Evolutionary conservation across 2,329 filamentous ascomycete genomes (phyloP).

Genomic region (Juglanconis oblonga): DNA sequence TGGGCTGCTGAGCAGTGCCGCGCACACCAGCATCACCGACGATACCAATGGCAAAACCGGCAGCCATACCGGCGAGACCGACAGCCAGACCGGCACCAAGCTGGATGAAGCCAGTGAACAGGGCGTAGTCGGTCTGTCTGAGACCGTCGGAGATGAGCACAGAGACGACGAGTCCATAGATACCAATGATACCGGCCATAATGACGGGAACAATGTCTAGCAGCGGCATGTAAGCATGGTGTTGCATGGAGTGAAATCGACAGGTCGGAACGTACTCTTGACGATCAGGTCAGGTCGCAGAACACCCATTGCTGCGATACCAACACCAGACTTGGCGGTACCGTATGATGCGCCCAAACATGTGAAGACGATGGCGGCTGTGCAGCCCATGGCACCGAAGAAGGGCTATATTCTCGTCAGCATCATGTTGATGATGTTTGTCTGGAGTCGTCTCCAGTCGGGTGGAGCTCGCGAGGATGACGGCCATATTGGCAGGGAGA

Average conservation of each 20-base stretch:
- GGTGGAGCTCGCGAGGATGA: constrained; percentile 24
- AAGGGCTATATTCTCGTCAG: constrained; percentile 62
- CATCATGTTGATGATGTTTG: constrained; percentile 18
- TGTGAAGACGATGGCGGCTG: constrained; percentile 53
- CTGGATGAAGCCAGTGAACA: constrained; percentile 84
- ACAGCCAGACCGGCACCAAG: constrained; percentile 80
- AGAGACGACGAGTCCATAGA: constrained; percentile 88
- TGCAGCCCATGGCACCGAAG: constrained; percentile 97
- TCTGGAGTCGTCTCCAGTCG: constrained; percentile 21
- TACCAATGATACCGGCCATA: constrained; percentile 99
- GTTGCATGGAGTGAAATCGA: constrained; percentile 9
- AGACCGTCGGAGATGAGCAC: constrained; percentile 82
- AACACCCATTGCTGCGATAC: constrained; percentile 98
- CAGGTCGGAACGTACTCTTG: constrained; percentile 71
- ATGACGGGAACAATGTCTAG: constrained; percentile 98
- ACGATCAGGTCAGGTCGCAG: constrained; percentile 96
- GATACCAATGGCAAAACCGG: constrained; percentile 83
- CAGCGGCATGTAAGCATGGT: constrained; percentile 9
- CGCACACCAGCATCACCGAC: constrained; percentile 87
- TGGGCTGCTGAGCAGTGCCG: constrained; percentile 78
- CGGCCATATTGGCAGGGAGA: constrained; percentile 8
- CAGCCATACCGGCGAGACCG: constrained; percentile 78
- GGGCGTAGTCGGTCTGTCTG: constrained; percentile 62
- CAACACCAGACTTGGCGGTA: constrained; percentile 97
- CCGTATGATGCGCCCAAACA: constrained; percentile 47